A percentile compares a stretch with the other conserved stretches of the same genome.
Evolutionary conservation across 2,329 filamentous ascomycete genomes (phyloP).

Genomic region (Alternaria angustiovoidea): DNA sequence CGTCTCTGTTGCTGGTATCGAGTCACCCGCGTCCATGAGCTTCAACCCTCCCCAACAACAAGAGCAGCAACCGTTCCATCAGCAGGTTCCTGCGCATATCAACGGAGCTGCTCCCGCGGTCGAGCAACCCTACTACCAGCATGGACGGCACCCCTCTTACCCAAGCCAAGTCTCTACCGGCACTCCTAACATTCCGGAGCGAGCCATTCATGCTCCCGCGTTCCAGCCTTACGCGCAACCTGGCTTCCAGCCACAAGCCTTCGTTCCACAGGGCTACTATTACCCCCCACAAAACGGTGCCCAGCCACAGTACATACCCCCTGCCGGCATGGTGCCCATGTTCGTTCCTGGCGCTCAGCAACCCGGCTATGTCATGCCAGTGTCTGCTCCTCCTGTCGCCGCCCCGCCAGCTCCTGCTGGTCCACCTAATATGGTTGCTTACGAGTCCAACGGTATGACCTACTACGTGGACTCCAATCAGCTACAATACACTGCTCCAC

Average conservation of each 20-base stretch:
- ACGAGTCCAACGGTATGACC: conserved; percentile 94
- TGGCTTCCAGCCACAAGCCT: conserved; percentile 60
- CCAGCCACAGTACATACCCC: conserved; percentile 55
- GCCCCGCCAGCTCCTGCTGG: conserved; percentile 41
- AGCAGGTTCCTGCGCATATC: conserved; percentile 85
- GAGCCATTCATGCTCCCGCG: conserved; percentile 86
- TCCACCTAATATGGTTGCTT: conserved; percentile 70
- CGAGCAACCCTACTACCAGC: conserved; percentile 61
- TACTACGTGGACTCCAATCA: conserved; percentile 91
- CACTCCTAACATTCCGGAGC: conserved; percentile 91
- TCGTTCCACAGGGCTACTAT: conserved; percentile 65
- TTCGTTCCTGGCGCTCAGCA: conserved; percentile 67
- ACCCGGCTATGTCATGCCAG: conserved; percentile 52
- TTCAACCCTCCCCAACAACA: conserved; percentile 69
- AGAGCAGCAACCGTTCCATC: conserved; percentile 88
- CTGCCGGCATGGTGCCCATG: conserved; percentile 59
- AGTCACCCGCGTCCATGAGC: conserved; percentile 74
- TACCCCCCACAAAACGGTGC: conserved; percentile 60
- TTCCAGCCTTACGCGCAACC: conserved; percentile 75
- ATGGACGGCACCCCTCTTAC: conserved; percentile 73
- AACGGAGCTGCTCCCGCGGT: conserved; percentile 63
- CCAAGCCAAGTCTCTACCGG: conserved; percentile 74
- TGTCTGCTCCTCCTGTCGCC: conserved; percentile 45
- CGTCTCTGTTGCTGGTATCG: conserved; percentile 91
- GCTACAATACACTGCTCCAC: conserved; percentile 57